Conservation (phyloP, 176 grass and related monocot species). For the Carex kokanica region DNA sequence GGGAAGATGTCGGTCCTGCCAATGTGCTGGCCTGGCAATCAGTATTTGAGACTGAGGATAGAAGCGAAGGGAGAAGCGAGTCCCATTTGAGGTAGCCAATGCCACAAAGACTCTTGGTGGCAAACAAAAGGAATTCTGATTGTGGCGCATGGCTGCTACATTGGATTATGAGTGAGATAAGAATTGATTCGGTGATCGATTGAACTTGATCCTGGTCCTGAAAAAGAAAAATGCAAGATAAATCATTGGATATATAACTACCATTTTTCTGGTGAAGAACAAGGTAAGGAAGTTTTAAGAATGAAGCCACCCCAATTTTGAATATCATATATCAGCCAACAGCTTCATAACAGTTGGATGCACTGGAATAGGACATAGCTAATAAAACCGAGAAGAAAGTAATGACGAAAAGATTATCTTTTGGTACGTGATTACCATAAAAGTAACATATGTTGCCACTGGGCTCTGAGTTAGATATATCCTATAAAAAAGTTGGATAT, state of each 20-base stretch:
- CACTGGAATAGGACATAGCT: neutral
- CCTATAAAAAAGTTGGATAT: neutral
- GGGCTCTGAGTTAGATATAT: neutral
- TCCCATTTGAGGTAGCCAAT: slow-evolving; percentile 85
- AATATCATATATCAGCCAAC: neutral
- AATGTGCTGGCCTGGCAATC: slow-evolving; percentile 50
- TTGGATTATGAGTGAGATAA: slow-evolving; percentile 78
- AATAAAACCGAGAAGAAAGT: neutral
- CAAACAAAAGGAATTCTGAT: slow-evolving; percentile 94
- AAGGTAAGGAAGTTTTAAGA: neutral
- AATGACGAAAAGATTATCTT: neutral
- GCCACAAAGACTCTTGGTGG: slow-evolving; percentile 65
- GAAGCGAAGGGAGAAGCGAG: slow-evolving; percentile 73
- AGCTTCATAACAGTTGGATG: neutral
- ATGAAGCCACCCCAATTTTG: neutral
- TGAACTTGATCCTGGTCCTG: slow-evolving; percentile 92
- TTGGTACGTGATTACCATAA: neutral
- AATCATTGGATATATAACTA: slow-evolving; percentile 22
- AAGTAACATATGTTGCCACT: neutral
- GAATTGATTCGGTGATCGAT: slow-evolving; percentile 73
- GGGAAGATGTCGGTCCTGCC: slow-evolving; percentile 43
- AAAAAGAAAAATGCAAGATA: slow-evolving; percentile 14
- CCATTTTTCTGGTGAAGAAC: neutral
- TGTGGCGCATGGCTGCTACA: slow-evolving; percentile 74
- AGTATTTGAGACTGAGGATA: slow-evolving; percentile 53